Evolutionary conservation across 495 filamentous ascomycete species (phyloP).

Genomic region (Hypoxylon fuscum): DNA sequence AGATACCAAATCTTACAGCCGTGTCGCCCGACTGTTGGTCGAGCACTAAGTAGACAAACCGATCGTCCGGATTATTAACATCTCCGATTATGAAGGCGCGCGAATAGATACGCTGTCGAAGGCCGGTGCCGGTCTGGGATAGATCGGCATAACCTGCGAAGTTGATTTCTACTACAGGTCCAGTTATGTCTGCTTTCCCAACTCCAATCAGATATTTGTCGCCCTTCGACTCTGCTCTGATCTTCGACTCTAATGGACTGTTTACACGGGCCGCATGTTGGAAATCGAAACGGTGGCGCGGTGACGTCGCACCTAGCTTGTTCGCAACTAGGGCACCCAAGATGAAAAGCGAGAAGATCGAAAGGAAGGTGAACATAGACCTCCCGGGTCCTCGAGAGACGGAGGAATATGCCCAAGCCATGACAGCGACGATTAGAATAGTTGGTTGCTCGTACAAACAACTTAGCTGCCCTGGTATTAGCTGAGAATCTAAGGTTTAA

Average conservation of each 20-base stretch:
- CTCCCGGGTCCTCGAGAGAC: slow-evolving; percentile 22
- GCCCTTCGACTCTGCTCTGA: slow-evolving; percentile 46
- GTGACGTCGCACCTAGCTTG: slow-evolving; percentile 13
- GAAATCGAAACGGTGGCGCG: slow-evolving; percentile 24
- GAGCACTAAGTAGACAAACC: slow-evolving; percentile 87
- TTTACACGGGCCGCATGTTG: slow-evolving; percentile 20
- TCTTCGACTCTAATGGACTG: slow-evolving; percentile 18
- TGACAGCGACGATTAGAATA: slow-evolving; percentile 3
- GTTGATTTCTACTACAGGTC: slow-evolving; percentile 67
- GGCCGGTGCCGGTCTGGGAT: slow-evolving; percentile 79
- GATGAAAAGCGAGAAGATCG: slow-evolving; percentile 40
- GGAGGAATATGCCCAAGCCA: slow-evolving; percentile 15
- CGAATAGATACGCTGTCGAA: slow-evolving; percentile 86
- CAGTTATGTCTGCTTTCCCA: slow-evolving; percentile 95
- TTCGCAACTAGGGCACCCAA: slow-evolving; percentile 37
- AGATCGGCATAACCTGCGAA: slow-evolving; percentile 78
- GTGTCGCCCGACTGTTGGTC: slow-evolving; percentile 90
- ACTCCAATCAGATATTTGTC: slow-evolving; percentile 81
- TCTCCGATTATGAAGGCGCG: slow-evolving; percentile 90
- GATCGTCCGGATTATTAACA: slow-evolving; percentile 69
- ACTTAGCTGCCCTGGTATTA: neutral
- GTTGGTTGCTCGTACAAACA: slow-evolving; percentile 8
- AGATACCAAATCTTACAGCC: slow-evolving; percentile 82
- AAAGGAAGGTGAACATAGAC: slow-evolving; percentile 30
- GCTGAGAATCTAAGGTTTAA: slow-evolving; percentile 3